A percentile compares a stretch with the other conserved stretches of the same genome.
These are phyloP conservation scores for Biancaea sappan DNA, from an alignment of 306 rosid genomes.

Conservation along the genomic window DNA sequence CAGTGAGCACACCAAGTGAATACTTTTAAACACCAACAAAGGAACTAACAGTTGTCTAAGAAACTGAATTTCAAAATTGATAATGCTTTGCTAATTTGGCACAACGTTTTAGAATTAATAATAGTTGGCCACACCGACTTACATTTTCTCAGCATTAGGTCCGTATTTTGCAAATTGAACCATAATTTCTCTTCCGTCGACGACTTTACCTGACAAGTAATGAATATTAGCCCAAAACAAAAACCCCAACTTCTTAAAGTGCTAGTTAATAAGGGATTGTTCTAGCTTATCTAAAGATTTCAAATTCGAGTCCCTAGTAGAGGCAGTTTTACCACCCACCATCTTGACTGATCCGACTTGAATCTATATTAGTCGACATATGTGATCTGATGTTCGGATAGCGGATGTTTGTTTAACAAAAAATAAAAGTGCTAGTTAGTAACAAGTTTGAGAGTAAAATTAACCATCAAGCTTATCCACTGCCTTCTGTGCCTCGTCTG, in stretches of 20 bases:
- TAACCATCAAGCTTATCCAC: constrained; percentile 73
- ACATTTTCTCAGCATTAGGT: constrained; percentile 81
- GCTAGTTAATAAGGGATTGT: neutral
- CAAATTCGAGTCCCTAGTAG: too few species aligned
- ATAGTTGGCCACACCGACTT: neutral
- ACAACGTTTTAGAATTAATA: too few species aligned
- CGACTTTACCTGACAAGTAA: constrained; percentile 54
- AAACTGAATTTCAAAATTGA: neutral
- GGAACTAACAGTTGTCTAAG: neutral
- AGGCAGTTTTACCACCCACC: too few species aligned
- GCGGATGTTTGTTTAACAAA: too few species aligned
- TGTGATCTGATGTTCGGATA: too few species aligned
- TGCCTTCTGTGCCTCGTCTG: constrained; percentile 77
- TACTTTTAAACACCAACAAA: neutral
- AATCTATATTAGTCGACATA: too few species aligned
- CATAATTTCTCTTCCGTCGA: constrained; percentile 82
- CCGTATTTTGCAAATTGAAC: constrained; percentile 87
- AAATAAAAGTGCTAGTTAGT: neutral
- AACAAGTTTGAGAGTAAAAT: neutral
- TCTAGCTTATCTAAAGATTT: too few species aligned
- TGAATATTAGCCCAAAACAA: neutral
- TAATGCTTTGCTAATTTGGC: neutral
- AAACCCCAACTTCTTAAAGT: neutral
- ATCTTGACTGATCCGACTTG: too few species aligned
- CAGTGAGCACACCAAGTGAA: neutral